Percentiles rank a stretch among this genome's conserved stretches.
Conservation (phyloP, 1,139 yeast species). For the Eremothecium cymbalariae region DNA sequence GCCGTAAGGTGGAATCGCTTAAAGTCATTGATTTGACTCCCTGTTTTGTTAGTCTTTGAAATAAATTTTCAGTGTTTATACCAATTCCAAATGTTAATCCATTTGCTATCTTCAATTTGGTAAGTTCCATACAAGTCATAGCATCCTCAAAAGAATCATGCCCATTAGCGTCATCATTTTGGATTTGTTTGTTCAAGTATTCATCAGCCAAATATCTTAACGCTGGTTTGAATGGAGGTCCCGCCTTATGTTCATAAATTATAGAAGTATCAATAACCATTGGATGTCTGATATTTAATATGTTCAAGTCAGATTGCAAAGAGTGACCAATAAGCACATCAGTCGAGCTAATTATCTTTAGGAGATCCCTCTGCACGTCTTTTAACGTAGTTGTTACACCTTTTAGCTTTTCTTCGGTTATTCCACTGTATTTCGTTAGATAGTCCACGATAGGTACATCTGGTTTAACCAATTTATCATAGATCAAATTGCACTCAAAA, state of each 20-base stretch:
- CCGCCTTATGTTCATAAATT: slow-evolving; percentile 64
- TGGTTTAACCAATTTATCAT: slow-evolving; percentile 76
- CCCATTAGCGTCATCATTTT: slow-evolving; percentile 49
- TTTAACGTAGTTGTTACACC: slow-evolving; percentile 55
- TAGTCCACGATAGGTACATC: slow-evolving; percentile 66
- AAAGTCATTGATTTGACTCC: slow-evolving; percentile 38
- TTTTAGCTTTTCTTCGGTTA: slow-evolving; percentile 57
- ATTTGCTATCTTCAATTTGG: slow-evolving; percentile 56
- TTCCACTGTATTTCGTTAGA: slow-evolving; percentile 77
- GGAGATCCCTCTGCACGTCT: slow-evolving; percentile 58
- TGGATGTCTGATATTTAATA: slow-evolving; percentile 52
- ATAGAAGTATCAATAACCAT: slow-evolving; percentile 61
- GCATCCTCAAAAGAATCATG: slow-evolving; percentile 91
- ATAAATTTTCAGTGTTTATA: slow-evolving; percentile 38
- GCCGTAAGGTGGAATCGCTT: slow-evolving; percentile 24
- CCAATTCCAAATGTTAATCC: slow-evolving; percentile 61
- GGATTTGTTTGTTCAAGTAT: slow-evolving; percentile 53
- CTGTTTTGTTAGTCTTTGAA: slow-evolving; percentile 30
- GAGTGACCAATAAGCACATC: slow-evolving; percentile 71
- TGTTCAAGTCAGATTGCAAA: slow-evolving; percentile 57
- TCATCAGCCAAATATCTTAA: slow-evolving; percentile 57
- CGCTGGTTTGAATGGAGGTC: slow-evolving; percentile 73
- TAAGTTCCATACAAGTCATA: slow-evolving; percentile 65
- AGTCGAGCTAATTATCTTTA: slow-evolving; percentile 38
- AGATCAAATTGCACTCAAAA: slow-evolving; percentile 48